phyloP scores from a whole-genome alignment of 495 filamentous ascomycete genomes.

The Oidiodendron maius region DNA sequence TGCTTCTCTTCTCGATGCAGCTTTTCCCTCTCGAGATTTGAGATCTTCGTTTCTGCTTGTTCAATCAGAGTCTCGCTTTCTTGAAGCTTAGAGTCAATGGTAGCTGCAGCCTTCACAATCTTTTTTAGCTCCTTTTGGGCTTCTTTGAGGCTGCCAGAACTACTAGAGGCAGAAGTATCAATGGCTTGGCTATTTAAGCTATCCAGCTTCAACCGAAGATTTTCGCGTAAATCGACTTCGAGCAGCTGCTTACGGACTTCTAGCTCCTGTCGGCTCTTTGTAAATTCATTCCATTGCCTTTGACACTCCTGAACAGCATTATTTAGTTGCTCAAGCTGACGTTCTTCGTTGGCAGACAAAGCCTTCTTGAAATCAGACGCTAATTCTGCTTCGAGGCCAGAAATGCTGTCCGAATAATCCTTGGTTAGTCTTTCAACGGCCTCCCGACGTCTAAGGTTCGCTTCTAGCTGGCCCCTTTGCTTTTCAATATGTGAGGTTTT shows the following conservation, averaged over 20 bases:
- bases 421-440: constrained; percentile 72
- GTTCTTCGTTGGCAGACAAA: constrained; percentile 76
- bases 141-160: constrained; percentile 67
- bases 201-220: constrained; percentile 78
- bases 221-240: constrained; percentile 80
- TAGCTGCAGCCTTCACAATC: constrained; percentile 52
- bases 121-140: constrained; percentile 78
- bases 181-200: constrained; percentile 75
- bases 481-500: constrained; percentile 68
- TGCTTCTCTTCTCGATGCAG: constrained; percentile 59
- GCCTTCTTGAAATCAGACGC: constrained; percentile 87
- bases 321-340: constrained; percentile 65
- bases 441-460: constrained; percentile 59
- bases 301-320: constrained; percentile 64
- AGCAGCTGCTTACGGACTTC: constrained; percentile 71
- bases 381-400: constrained; percentile 70
- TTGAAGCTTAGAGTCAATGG: constrained; percentile 57
- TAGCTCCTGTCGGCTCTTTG: constrained; percentile 65
- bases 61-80: constrained; percentile 71
- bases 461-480: constrained; percentile 67
- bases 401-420: constrained; percentile 65
- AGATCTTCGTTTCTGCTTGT: constrained; percentile 50
- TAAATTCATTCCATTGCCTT: constrained; percentile 67
- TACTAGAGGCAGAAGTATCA: constrained; percentile 55
- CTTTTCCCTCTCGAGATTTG: constrained; percentile 57